Evolutionary conservation across 1,284 basidiomycete species (phyloP), one percentile per base, ranked within the genome.

Genomic region (Naganishia sp.): DNA sequence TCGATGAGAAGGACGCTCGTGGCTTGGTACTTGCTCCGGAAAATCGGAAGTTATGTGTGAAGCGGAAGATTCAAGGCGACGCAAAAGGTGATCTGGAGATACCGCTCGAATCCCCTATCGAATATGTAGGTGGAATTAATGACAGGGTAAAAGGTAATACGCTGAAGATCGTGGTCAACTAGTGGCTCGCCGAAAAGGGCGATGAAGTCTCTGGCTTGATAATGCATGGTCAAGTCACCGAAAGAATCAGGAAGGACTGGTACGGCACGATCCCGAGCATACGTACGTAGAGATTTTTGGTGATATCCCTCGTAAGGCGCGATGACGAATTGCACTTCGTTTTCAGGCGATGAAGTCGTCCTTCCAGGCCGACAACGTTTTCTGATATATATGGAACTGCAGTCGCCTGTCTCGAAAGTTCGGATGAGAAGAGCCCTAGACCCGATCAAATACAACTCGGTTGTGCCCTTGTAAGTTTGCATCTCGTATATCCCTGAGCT

Each of bases 171-270:
- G 36, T 9, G 36, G 9, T 10, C 36, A 9, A 28, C 9, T 21
- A 61, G 59, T 50, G 48, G 48, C 13, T 61, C 16, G 59, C 39
- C 25, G 50, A 23, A 11, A 43, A 61, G n/a, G 45, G 23, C 16
- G 21, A 48, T 43, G 33, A 46, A 36, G 59, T 61, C 16, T 25
- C 36, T 36, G 59, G 36, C 18, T n/a, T 61, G 3, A 61, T 61
- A 39, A 18, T 61, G 7, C 48, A 61, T 18, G 33, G 48, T 7
- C 4, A 11, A 11, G 36, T 43, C 9, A 21, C n/a, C 25, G 18
- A 52, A 16, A 33, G 46, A 39, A 15, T 42, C 15, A 61, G 59
- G 36, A 28, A 49, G 28, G 59, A 61, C 25, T 61, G 59, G 59
- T 52, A 61, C 10, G 4, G n/a, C 4, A 48, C 39, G 3, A 43